phyloP scores from a whole-genome alignment of 2,329 filamentous ascomycete genomes.

The Paraphoma sp. region DNA sequence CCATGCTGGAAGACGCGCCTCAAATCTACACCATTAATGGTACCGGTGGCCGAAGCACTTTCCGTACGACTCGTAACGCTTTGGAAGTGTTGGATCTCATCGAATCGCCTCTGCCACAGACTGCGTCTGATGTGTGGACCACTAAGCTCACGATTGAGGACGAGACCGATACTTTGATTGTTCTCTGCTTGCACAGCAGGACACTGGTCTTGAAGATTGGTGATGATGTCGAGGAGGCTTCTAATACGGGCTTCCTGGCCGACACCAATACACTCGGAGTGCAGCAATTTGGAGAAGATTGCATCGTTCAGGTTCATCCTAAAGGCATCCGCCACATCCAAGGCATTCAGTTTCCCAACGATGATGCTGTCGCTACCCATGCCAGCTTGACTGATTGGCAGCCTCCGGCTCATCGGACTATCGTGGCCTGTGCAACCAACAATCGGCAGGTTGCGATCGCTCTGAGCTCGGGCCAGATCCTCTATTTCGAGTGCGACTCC shows the following conservation, averaged over 20 bases:
- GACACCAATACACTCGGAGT: conserved; percentile 89
- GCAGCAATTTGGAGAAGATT: conserved; percentile 91
- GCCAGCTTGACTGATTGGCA: conserved; percentile 90
- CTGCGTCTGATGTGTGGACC: conserved; percentile 94
- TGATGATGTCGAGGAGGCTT: conserved; percentile 95
- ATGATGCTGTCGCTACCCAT: conserved; percentile 30
- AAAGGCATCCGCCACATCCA: conserved; percentile 92
- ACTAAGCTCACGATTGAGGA: conserved; percentile 84
- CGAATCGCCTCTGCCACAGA: conserved; percentile 87
- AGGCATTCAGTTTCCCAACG: conserved; percentile 55
- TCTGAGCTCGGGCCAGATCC: conserved; percentile 92
- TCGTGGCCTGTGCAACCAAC: conserved; percentile 93
- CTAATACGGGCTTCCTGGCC: conserved; percentile 89
- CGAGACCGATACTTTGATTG: conserved; percentile 90
- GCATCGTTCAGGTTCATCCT: conserved; percentile 93
- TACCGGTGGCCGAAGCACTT: conserved; percentile 84
- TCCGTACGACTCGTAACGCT: conserved; percentile 91
- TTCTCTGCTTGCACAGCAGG: conserved; percentile 89
- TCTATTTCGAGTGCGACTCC: conserved; percentile 96
- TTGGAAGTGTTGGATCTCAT: conserved; percentile 93
- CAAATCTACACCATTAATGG: conserved; percentile 96
- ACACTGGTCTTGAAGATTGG: conserved; percentile 94
- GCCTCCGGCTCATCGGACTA: conserved; percentile 89
- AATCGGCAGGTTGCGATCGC: conserved; percentile 92
- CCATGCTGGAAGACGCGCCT: conserved; percentile 90